Base-by-base conservation (phyloP, 2,329 filamentous ascomycete genomes). In the Pestalotiopsis sp. region DNA sequence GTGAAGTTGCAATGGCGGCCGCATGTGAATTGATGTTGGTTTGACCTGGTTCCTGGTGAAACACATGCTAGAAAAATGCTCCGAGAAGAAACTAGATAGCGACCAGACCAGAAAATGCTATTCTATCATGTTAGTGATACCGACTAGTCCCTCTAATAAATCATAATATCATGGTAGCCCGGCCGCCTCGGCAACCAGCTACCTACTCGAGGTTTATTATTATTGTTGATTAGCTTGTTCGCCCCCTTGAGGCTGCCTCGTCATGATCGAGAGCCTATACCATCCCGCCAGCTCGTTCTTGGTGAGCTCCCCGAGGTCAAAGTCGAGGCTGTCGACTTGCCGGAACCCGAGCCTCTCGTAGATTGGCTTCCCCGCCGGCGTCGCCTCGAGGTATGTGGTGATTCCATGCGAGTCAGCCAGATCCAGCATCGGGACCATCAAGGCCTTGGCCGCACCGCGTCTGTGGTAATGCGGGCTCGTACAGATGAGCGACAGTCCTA, bases 341-440 rank as follows among this genome's bases (percentile, higher is more conserved):
- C 72, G 74, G 67, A 80, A 83, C 11, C 81, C 81, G 4, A 80
- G 65, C 70, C 78, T 79, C 70, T 76, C 72, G 69, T 84, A 84
- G 14, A 84, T 27, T 12, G 76, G 77, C 65, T 75, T 75, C 3
- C 80, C 81, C 0, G 70, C 72, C 1, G 72, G 69, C 9, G 81
- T 81, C n/a, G 80, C 80, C 71, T 83, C 81, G 38, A 83, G 74
- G 68, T 81, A 82, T 1, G 73, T 71, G 67, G 72, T 76, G 61
- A 78, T 73, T 3, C 75, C 77, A 36, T 77, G 74, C 3, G 68
- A 62, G 67, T 83, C 80, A 4, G 81, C 80, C 13, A 79, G 69
- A 5, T 74, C 76, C n/a, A 83, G 71, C 65, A 79, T 78, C 45
- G 80, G 76, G 14, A 70, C 69, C 41, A 83, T 70, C 25, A 83